phyloP scores from a whole-genome alignment of 768 basidiomycete species.

The Coprinopsis strossmayeri region DNA sequence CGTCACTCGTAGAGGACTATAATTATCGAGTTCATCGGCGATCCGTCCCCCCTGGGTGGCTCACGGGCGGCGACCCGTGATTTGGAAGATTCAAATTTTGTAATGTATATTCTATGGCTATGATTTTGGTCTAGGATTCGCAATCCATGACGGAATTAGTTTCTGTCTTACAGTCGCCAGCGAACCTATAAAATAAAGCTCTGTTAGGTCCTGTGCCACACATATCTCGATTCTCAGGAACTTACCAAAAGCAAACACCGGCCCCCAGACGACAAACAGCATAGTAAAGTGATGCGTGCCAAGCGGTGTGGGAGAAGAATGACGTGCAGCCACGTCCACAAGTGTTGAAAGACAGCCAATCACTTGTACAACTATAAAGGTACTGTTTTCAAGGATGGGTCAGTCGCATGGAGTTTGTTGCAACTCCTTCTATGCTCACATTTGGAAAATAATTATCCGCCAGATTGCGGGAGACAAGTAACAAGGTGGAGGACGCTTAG shows the following conservation, averaged over 20 bases:
- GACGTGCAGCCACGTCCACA: conserved; percentile 37
- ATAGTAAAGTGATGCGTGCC: conserved; percentile 63
- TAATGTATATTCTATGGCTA: too few species aligned
- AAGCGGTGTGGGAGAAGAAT: conserved; percentile 40
- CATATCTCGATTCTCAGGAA: not conserved
- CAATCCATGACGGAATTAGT: too few species aligned
- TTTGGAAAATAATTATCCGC: conserved; percentile 50
- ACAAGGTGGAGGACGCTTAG: conserved; percentile 21
- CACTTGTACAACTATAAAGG: conserved; percentile 39
- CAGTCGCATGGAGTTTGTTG: not conserved
- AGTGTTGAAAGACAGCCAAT: conserved; percentile 45
- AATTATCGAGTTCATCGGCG: not conserved
- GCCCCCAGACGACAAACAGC: conserved; percentile 54
- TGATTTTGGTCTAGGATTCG: conserved; percentile 2
- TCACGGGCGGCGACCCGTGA: not conserved
- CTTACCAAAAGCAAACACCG: conserved; percentile 48
- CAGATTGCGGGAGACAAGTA: conserved; percentile 39
- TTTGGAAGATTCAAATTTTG: not conserved
- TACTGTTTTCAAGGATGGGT: conserved; percentile 26
- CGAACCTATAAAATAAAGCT: too few species aligned
- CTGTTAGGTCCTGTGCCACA: too few species aligned
- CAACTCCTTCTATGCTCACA: conserved; percentile 25
- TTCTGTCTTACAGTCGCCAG: too few species aligned
- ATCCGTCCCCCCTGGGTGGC: not conserved
- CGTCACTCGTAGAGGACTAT: conserved; percentile 43